Evolutionary conservation across 1,284 basidiomycete genomes (phyloP), one percentile per base, ranked within the genome.

Genomic region (Trametes polyzona): DNA sequence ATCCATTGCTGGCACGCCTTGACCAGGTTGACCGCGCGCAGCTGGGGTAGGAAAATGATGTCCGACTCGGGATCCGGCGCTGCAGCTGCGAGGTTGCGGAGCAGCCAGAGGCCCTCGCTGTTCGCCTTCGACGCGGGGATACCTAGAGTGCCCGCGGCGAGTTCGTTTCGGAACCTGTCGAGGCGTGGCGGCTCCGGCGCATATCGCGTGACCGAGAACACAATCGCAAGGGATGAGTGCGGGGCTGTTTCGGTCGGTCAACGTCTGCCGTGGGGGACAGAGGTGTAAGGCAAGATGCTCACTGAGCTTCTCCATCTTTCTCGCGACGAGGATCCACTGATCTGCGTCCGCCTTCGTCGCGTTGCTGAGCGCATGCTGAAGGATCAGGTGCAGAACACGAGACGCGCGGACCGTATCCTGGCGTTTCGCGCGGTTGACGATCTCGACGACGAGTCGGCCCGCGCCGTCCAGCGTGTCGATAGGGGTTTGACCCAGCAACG

Each of bases 1-100:
- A 96, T 79, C 96, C 96, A 99, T 19, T 81, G 80, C 65, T 93
- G 90, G 52, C 93, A 86, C 2, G 88, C 83, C 67, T 95, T 93
- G 64, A 97, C 79, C n/a, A 96, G 81, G 70, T 96, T 96, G 40
- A 99, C 84, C 0, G 93, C 90, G 12, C 97, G 79, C 47, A 86
- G 89, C 68, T 93, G 91, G 0, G 95, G 92, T 7, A 99, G 77
- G 75, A 96, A 94, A n/a, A 90, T 79, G 1, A 92, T 78, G 9
- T 92, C 88, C 0, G 92, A 89, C 26, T 96, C 90, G 1, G 82
- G 73, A 16, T 88, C 81, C 0, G 96, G 96, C 0, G 95, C 93
- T 0, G 84, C 78, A 0, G 89, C 88, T 0, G 82, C 80, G n/a
- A 98, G 80, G 11, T 87, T 78, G 3, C 87, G 83, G 6, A 99